phyloP scores from a whole-genome alignment of 495 filamentous ascomycete species.

The Massariosphaeria phaeospora region DNA sequence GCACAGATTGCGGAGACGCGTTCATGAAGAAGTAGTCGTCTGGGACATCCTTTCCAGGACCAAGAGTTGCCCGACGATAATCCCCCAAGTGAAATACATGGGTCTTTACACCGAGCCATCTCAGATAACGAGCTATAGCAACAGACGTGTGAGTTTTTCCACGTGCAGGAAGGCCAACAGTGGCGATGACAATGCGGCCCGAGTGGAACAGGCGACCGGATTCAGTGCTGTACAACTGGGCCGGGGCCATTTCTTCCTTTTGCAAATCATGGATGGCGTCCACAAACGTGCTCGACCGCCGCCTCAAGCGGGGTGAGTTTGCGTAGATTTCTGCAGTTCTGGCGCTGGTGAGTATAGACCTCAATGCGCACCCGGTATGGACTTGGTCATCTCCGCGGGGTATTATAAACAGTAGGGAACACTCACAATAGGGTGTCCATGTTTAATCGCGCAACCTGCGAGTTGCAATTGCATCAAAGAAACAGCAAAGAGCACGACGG shows the following conservation, averaged over 20 bases:
- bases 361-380: no score
- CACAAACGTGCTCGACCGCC: constrained; percentile 89
- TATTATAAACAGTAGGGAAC: not conserved
- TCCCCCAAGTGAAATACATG: constrained; percentile 96
- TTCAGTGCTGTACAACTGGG: constrained; percentile 96
- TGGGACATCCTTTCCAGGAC: constrained; percentile 78
- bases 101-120: constrained; percentile 98
- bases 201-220: constrained; percentile 96
- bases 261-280: constrained; percentile 96
- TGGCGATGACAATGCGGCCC: constrained; percentile 92
- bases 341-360: constrained; percentile 15
- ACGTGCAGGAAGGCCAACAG: constrained; percentile 90
- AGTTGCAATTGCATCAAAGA: not conserved
- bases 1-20: constrained; percentile 78
- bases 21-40: constrained; percentile 98
- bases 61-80: constrained; percentile 87
- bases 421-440: constrained; percentile 85
- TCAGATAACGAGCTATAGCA: constrained; percentile 86
- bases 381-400: no score
- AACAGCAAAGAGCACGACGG: not conserved
- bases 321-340: constrained; percentile 83
- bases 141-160: constrained; percentile 99
- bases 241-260: constrained; percentile 82
- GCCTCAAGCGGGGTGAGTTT: constrained; percentile 75
- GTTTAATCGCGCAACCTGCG: not conserved